A percentile compares a stretch with the other conserved stretches of the same genome.
These are phyloP conservation scores for Persicaria tinctoria DNA, from an alignment of 148 eudicot genomes.

Conservation along the genomic window DNA sequence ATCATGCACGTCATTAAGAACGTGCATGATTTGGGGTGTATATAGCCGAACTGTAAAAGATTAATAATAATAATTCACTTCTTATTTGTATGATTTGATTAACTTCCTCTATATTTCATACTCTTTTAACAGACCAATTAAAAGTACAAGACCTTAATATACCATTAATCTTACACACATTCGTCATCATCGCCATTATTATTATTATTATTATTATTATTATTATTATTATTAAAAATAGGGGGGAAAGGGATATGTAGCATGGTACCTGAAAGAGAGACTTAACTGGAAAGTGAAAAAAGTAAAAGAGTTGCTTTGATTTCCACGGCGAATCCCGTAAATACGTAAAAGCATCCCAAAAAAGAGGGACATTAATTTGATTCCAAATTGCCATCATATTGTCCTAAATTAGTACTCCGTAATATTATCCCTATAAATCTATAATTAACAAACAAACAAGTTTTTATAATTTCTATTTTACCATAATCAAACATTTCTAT, in stretches of 20 bases:
- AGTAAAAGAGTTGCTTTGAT: conserved; percentile 1
- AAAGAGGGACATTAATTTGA: not conserved
- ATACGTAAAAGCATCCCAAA: not conserved
- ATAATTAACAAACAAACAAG: not conserved
- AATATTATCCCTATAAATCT: not conserved
- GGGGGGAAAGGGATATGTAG: not conserved
- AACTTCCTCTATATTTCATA: too few species aligned
- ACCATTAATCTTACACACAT: too few species aligned
- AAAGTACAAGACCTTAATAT: too few species aligned
- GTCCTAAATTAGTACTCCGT: not conserved
- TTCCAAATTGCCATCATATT: conserved; percentile 10
- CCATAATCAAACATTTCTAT: too few species aligned
- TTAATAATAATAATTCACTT: too few species aligned
- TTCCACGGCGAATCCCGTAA: conserved; percentile 12
- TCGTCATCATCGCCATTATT: too few species aligned
- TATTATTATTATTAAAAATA: not conserved
- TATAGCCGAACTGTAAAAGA: too few species aligned
- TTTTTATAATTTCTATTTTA: too few species aligned
- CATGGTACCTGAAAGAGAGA: conserved; percentile 1
- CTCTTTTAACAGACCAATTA: too few species aligned
- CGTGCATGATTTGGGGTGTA: too few species aligned
- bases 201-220: not conserved
- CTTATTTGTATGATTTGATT: too few species aligned
- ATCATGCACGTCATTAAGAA: too few species aligned
- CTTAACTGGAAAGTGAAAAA: conserved; percentile 9